phyloP scores from a whole-genome alignment of 345 rosid genomes.

The Excoecaria agallocha region DNA sequence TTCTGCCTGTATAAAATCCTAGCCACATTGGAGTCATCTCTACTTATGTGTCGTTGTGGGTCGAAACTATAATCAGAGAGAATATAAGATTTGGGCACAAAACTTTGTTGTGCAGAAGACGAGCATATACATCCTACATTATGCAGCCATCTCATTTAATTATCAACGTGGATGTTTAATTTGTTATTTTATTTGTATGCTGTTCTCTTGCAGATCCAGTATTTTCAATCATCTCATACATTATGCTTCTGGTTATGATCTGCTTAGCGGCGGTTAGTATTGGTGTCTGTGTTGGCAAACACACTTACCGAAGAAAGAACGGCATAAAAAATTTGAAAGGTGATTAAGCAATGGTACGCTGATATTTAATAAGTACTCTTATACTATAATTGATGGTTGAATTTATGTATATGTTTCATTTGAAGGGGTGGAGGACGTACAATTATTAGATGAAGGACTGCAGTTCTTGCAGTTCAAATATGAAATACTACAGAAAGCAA shows the following conservation, averaged over 20 bases:
- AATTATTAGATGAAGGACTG: constrained; percentile 22
- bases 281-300: constrained; percentile 30
- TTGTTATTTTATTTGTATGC: too few species aligned
- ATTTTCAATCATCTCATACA: neutral
- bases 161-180: too few species aligned
- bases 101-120: too few species aligned
- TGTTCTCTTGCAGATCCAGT: constrained; percentile 20
- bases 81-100: too few species aligned
- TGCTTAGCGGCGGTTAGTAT: constrained; percentile 24
- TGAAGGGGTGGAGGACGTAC: constrained; percentile 22
- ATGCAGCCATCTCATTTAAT: too few species aligned
- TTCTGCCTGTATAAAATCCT: too few species aligned
- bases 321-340: constrained; percentile 9
- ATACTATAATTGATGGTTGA: neutral
- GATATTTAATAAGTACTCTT: neutral
- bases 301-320: constrained; percentile 14
- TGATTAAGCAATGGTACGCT: neutral
- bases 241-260: neutral
- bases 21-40: too few species aligned
- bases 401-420: neutral
- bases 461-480: constrained; percentile 49
- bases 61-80: too few species aligned
- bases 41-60: too few species aligned
- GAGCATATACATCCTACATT: too few species aligned
- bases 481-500: constrained; percentile 46